Evolutionary conservation across 2,329 filamentous ascomycete species (phyloP).

Genomic region (Nannizzia gypsea): DNA sequence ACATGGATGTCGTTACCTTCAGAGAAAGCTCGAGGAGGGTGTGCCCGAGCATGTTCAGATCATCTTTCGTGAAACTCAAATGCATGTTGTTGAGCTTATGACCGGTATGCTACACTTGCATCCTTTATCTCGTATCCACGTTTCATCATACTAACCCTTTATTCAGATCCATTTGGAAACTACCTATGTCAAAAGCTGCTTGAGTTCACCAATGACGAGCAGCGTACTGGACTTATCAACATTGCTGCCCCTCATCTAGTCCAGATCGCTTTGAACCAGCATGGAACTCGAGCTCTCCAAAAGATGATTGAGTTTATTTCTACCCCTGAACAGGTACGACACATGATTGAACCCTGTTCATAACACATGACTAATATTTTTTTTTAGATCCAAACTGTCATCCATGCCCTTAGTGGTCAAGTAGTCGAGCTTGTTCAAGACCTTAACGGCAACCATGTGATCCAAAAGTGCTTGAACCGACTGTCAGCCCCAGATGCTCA

Average conservation of each 20-base stretch:
- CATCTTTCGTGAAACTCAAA: constrained; percentile 88
- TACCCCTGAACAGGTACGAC: constrained; percentile 57
- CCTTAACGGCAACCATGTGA: constrained; percentile 95
- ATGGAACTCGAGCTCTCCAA: constrained; percentile 89
- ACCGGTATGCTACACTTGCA: constrained; percentile 42
- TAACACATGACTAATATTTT: constrained; percentile 13
- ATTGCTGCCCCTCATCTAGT: constrained; percentile 82
- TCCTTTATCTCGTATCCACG: background rate
- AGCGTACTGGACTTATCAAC: constrained; percentile 83
- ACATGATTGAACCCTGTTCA: background rate
- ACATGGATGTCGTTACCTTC: constrained; percentile 89
- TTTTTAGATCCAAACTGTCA: constrained; percentile 63
- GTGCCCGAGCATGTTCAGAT: constrained; percentile 72
- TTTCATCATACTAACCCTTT: background rate
- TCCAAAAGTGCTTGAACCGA: constrained; percentile 97
- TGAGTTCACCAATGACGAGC: constrained; percentile 88
- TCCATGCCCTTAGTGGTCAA: constrained; percentile 65
- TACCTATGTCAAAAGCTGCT: constrained; percentile 98
- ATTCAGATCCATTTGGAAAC: constrained; percentile 83
- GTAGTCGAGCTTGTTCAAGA: constrained; percentile 96
- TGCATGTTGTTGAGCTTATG: constrained; percentile 95
- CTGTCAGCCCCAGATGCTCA: constrained; percentile 71
- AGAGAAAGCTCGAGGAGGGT: constrained; percentile 92
- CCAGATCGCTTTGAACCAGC: constrained; percentile 88
- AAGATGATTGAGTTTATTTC: constrained; percentile 99